Evolutionary conservation across 2,329 filamentous ascomycete species (phyloP).

Genomic region (Cryphonectria radicalis): DNA sequence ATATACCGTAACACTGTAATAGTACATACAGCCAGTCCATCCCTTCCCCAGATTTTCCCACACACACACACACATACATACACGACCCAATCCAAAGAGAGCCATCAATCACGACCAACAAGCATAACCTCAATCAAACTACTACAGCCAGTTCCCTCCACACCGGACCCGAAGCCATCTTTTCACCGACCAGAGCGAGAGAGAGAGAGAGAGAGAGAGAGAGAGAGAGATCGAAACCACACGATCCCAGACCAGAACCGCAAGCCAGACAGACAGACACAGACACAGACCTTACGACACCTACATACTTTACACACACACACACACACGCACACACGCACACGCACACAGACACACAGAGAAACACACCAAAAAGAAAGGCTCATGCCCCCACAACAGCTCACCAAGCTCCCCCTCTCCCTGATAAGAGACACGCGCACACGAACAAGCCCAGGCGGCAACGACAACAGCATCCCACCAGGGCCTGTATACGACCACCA

Average conservation of each 20-base stretch:
- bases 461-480: conserved; percentile 16
- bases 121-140: background rate
- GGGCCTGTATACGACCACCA: conserved; percentile 2
- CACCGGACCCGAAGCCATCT: background rate
- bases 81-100: background rate
- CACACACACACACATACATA: background rate
- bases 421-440: conserved; percentile 29
- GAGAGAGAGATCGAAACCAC: background rate
- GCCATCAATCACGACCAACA: background rate
- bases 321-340: no score
- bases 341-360: no score
- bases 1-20: background rate
- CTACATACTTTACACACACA: background rate
- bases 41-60: conserved; percentile 2
- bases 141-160: background rate
- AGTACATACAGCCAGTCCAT: background rate
- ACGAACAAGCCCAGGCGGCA: conserved; percentile 13
- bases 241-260: background rate
- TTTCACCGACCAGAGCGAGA: background rate
- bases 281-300: background rate
- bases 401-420: conserved; percentile 26
- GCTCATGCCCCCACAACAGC: conserved; percentile 26
- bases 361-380: no score
- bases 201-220: background rate
- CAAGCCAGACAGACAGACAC: background rate